phyloP scores from a whole-genome alignment of 495 filamentous ascomycete genomes.

The Aspergillus leporis region DNA sequence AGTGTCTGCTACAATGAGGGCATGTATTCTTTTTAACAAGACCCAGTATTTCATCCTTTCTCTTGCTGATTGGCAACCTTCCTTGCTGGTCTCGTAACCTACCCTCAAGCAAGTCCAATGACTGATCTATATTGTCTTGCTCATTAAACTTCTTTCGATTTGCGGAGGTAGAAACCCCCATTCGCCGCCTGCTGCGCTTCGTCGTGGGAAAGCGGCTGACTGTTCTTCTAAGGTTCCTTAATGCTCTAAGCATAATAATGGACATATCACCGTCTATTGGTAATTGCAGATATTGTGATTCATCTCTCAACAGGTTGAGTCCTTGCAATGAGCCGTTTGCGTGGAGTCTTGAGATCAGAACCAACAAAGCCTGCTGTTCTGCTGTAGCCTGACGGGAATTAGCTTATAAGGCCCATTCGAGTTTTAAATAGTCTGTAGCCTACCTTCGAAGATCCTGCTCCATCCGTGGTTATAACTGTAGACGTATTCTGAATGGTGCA shows the following conservation, averaged over 20 bases:
- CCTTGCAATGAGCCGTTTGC: neutral
- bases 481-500: slow-evolving; percentile 3
- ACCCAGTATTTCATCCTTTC: slow-evolving; percentile 42
- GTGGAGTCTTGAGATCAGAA: neutral
- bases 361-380: neutral
- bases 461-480: neutral
- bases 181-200: neutral
- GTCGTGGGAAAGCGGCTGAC: neutral
- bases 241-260: slow-evolving; percentile 2
- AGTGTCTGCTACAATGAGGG: slow-evolving; percentile 57
- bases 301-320: neutral
- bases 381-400: neutral
- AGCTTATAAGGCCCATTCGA: neutral
- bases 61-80: slow-evolving; percentile 51
- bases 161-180: neutral
- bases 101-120: neutral
- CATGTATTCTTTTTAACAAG: slow-evolving; percentile 50
- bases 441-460: slow-evolving; percentile 6
- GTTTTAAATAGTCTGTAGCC: neutral
- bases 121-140: neutral
- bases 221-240: neutral
- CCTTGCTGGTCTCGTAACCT: neutral
- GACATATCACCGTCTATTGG: slow-evolving; percentile 3
- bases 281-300: neutral
- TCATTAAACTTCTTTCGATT: neutral